Conservation (phyloP, 495 filamentous ascomycete species). For the Neurospora sp. region DNA sequence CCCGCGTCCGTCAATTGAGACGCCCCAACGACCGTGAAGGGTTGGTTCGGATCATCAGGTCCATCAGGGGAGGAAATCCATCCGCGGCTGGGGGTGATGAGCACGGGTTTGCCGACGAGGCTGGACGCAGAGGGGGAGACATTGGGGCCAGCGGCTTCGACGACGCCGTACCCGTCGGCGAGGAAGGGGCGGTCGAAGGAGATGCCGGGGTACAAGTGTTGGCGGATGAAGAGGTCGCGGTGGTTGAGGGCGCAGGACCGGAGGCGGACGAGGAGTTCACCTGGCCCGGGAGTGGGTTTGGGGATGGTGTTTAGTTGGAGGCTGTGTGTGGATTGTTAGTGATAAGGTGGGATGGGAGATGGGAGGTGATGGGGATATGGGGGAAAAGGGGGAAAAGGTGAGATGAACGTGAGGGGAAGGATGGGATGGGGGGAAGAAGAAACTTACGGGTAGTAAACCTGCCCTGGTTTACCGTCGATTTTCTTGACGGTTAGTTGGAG, state of each 20-base stretch:
- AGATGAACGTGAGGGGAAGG: not conserved
- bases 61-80: slow-evolving; percentile 63
- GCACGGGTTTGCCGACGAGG: slow-evolving; percentile 52
- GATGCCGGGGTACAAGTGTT: slow-evolving; percentile 77
- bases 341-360: not conserved
- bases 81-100: slow-evolving; percentile 63
- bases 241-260: slow-evolving; percentile 79
- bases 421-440: not conserved
- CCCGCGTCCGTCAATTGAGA: slow-evolving; percentile 53
- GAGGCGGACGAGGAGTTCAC: slow-evolving; percentile 59
- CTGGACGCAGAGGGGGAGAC: slow-evolving; percentile 20
- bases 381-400: not conserved
- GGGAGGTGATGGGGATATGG: not conserved
- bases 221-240: slow-evolving; percentile 84
- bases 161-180: slow-evolving; percentile 66
- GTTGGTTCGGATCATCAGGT: slow-evolving; percentile 49
- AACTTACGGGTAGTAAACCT: slow-evolving; percentile 70
- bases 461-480: slow-evolving; percentile 61
- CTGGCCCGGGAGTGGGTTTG: slow-evolving; percentile 47
- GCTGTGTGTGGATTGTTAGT: slow-evolving; percentile 27
- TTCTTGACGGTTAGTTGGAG: slow-evolving; percentile 40
- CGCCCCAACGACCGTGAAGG: slow-evolving; percentile 64
- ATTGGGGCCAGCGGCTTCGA: slow-evolving; percentile 51
- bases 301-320: slow-evolving; percentile 52
- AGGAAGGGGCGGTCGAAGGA: slow-evolving; percentile 67